Conservation (phyloP, 257 asterid species). For the Solanum peruvianum region DNA sequence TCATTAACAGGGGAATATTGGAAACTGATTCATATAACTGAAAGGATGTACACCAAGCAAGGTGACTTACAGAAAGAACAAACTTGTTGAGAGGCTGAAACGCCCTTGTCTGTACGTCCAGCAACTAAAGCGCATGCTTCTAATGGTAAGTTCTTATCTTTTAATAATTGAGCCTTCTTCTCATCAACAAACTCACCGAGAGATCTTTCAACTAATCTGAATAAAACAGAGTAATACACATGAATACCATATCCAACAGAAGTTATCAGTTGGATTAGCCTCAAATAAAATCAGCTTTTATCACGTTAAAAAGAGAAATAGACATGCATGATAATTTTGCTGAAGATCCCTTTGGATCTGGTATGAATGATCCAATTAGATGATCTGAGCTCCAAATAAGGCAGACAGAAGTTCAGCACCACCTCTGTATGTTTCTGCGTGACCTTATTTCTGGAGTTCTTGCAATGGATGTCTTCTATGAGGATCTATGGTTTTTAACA, state of each 20-base stretch:
- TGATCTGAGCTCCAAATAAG: background rate
- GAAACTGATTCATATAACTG: background rate
- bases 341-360: background rate
- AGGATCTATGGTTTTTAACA: background rate
- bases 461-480: background rate
- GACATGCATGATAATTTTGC: background rate
- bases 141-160: constrained; percentile 66
- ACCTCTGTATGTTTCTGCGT: background rate
- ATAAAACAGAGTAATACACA: background rate
- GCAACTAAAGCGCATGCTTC: constrained; percentile 77
- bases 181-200: constrained; percentile 85
- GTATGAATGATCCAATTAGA: background rate
- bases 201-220: constrained; percentile 64
- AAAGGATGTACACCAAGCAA: constrained; percentile 2
- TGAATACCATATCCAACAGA: background rate
- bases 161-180: constrained; percentile 52
- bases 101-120: constrained; percentile 98
- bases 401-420: background rate
- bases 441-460: background rate
- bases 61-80: constrained; percentile 79
- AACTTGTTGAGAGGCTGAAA: constrained; percentile 86
- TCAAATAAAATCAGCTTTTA: background rate
- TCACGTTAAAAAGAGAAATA: background rate
- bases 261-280: background rate
- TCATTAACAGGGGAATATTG: background rate